Evolutionary conservation across 805 yeast genomes (phyloP), one percentile per base, ranked within the genome.

Genomic region (Schwanniomyces occidentalis): DNA sequence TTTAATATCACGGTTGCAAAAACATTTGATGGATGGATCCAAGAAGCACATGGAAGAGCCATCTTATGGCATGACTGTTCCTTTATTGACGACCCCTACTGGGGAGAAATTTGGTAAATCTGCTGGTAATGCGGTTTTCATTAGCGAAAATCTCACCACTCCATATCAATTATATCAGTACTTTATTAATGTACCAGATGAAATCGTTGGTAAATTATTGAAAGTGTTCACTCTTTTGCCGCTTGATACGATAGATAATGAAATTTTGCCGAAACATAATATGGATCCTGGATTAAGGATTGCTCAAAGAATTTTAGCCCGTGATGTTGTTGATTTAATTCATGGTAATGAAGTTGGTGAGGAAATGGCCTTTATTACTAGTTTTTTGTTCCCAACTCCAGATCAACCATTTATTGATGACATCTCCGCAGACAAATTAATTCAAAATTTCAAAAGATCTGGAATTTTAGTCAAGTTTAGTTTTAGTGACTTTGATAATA

Each of bases 51-150:
- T 52, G 6, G 50, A 54, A 9, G 38, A 51, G 22, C 56, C 63
- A 1, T 73, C 77, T 3, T 85, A 63, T 56, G 98, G 97, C 0
- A 46, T 93, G 29, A 93, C 99, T 0, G 96, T 85, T 0, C 98
- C 98, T 2, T 63, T 93, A 18, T 66, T 93, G 46, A 86, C 96
- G 0, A 87, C 96, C 0, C 77, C 95, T 0, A 73, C 78, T 8
- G 99, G 99, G 6, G 93, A 82, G 40, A 93, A 93, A 61, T 90
- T 93, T 60, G 99, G 99, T 19, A 93, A 93, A 54, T 85, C 95
- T 37, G 96, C 96, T 2, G 98, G 98, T 0, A 93, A 93, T 65
- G 98, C 99, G 0, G 78, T 93, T 2, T 93, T 93, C 62, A 79
- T 93, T 35, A 90, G 84, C 51, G 70, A 78, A 6, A 58, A 65